Base-by-base conservation (phyloP, 495 filamentous ascomycete species). In the Echria macrotheca region DNA sequence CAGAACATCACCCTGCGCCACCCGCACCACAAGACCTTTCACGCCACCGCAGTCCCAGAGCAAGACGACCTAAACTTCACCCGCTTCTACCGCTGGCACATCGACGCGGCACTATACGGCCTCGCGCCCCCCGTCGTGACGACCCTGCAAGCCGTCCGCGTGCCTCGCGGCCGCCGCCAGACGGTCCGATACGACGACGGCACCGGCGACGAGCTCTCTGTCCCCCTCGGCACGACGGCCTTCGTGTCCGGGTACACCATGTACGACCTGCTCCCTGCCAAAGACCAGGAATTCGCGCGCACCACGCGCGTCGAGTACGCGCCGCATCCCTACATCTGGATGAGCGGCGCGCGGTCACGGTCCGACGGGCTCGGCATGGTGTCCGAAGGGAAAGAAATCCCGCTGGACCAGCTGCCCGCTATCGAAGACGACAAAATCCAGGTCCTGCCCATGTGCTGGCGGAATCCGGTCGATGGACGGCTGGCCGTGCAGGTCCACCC, bases 31-130 rank as follows among this genome's bases (percentile, higher is more conserved):
- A 75, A 73, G 46, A 85, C 79, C 14, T 89, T 89, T 61, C 84
- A 87, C 61, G 77, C 80, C 36, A 73, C 79, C 29, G 56, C 72
- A 32, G 78, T 89, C 53, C 75, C 81, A 9, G 73, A 70, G 14
- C 72, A 76, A 3, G 79, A 85, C 38, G 83, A 87, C 53, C 69
- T 83, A 19, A 74, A 77, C 35, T 79, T 73, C 61, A 87, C 85
- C 4, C 78, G 84, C 19, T 89, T 87, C 65, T 87, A 85, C 63
- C 71, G 85, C 26, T 89, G 84, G 85, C 85, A 89, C 56, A 87
- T 89, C 47, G 85, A 89, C 59, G 85, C 85, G 8, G 84, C 85
- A 5, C 69, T 87, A 3, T 89, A 89, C 59, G 85, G 77, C 10
- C 71, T 86, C 14, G 77, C 85, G 25, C 84, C 85, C 2, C 82